These are phyloP conservation scores for Penicillium salamii DNA, from an alignment of 495 filamentous ascomycete species.

Conservation along the genomic window DNA sequence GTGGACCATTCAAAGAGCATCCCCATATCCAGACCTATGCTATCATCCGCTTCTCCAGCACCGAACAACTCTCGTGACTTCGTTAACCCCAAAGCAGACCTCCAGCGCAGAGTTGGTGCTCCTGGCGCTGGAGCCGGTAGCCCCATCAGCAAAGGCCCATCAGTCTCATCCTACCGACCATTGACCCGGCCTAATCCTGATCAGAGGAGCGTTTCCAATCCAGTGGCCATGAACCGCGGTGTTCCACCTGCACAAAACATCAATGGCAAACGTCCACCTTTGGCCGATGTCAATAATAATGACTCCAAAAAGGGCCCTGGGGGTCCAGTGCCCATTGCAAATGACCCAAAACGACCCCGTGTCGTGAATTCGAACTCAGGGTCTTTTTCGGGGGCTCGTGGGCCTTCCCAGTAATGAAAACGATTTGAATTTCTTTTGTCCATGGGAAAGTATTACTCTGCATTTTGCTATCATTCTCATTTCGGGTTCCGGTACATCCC, in stretches of 20 bases:
- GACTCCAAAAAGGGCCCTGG: conserved; percentile 14
- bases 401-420: conserved; percentile 13
- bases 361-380: conserved; percentile 17
- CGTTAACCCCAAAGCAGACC: conserved; percentile 68
- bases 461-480: background rate
- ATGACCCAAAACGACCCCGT: conserved; percentile 37
- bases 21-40: conserved; percentile 54
- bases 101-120: conserved; percentile 69
- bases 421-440: background rate
- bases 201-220: conserved; percentile 20
- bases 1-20: conserved; percentile 75
- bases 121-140: conserved; percentile 47
- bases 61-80: conserved; percentile 42
- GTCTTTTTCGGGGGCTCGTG: conserved; percentile 12
- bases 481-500: too few relatives aligned
- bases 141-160: conserved; percentile 37
- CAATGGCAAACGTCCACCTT: conserved; percentile 46
- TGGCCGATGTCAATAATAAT: conserved; percentile 51
- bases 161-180: conserved; percentile 43
- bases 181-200: conserved; percentile 42
- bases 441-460: conserved; percentile 1
- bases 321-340: conserved; percentile 19
- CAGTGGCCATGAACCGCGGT: conserved; percentile 16
- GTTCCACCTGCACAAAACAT: conserved; percentile 28
- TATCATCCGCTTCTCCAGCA: conserved; percentile 27